These are phyloP conservation scores for Suhomyces chickasaworum DNA, from an alignment of 1,139 yeast genomes.

Conservation along the genomic window DNA sequence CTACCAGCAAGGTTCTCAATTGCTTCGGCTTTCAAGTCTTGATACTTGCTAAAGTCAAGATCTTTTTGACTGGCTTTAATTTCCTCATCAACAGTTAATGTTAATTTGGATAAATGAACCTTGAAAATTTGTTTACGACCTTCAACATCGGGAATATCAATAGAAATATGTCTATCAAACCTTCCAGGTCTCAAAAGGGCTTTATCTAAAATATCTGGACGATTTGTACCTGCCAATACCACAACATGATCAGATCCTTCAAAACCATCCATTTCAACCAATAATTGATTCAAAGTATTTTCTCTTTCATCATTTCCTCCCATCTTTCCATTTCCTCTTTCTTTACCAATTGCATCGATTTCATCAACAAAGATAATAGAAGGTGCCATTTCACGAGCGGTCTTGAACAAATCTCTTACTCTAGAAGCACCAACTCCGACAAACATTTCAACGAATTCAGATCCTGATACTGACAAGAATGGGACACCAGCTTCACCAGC, in stretches of 20 bases:
- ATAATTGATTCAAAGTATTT: conserved; percentile 88
- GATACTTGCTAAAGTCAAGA: conserved; percentile 50
- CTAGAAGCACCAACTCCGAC: conserved; percentile 99
- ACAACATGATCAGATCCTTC: conserved; percentile 89
- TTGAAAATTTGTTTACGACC: conserved; percentile 91
- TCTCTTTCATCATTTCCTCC: conserved; percentile 97
- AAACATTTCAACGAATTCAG: conserved; percentile 98
- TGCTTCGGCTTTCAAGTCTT: conserved; percentile 49
- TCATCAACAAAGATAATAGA: conserved; percentile 94
- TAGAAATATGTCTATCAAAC: conserved; percentile 89
- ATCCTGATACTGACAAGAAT: conserved; percentile 90
- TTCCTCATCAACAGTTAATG: conserved; percentile 50
- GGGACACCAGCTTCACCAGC: conserved; percentile 99
- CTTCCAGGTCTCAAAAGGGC: conserved; percentile 97
- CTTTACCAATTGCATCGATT: conserved; percentile 97
- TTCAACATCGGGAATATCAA: conserved; percentile 89
- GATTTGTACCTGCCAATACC: conserved; percentile 94
- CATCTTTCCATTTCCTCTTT: conserved; percentile 80
- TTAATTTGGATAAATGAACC: conserved; percentile 76
- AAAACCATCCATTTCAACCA: conserved; percentile 98
- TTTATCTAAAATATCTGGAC: conserved; percentile 89
- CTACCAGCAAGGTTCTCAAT: conserved; percentile 73
- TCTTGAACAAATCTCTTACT: conserved; percentile 90
- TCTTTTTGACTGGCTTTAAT: conserved; percentile 42
- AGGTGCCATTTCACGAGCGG: conserved; percentile 92